Conservation (phyloP, 2,329 filamentous ascomycete species). For the Phyllosticta citrichinensis region DNA sequence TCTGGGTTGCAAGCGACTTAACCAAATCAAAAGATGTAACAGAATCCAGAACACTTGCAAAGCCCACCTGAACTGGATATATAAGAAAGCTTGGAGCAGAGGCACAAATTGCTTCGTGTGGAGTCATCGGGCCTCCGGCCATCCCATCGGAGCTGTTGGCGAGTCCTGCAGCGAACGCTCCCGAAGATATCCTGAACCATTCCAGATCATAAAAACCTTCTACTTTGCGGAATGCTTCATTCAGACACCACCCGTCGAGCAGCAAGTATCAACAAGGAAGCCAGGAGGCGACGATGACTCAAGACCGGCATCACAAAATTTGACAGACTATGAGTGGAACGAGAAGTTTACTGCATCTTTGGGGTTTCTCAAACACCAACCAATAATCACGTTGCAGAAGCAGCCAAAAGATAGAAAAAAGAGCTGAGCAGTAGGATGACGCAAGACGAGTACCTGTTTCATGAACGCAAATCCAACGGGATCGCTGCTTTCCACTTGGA, state of each 20-base stretch:
- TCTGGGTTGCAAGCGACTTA: too few relatives aligned
- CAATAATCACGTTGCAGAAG: too few relatives aligned
- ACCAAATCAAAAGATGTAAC: too few relatives aligned
- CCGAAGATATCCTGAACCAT: background rate
- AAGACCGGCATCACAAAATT: too few relatives aligned
- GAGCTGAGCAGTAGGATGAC: too few relatives aligned
- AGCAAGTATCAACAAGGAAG: background rate
- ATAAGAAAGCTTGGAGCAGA: background rate
- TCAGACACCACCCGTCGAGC: background rate
- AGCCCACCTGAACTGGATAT: background rate
- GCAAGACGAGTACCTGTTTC: too few relatives aligned
- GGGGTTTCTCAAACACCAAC: too few relatives aligned
- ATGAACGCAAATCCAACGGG: background rate
- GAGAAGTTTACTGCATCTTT: too few relatives aligned
- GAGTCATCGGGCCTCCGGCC: background rate
- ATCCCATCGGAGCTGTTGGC: background rate
- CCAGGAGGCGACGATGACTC: too few relatives aligned
- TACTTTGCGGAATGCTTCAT: background rate
- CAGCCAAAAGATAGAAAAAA: too few relatives aligned
- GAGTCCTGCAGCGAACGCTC: too few relatives aligned
- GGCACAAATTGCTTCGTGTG: background rate
- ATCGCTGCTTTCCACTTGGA: background rate
- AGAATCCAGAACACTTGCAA: background rate
- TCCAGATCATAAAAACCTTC: slow-evolving; percentile 7
- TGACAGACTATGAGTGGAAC: too few relatives aligned